Evolutionary conservation across 257 asterid species (phyloP).

Genomic region (Scutellaria minor): DNA sequence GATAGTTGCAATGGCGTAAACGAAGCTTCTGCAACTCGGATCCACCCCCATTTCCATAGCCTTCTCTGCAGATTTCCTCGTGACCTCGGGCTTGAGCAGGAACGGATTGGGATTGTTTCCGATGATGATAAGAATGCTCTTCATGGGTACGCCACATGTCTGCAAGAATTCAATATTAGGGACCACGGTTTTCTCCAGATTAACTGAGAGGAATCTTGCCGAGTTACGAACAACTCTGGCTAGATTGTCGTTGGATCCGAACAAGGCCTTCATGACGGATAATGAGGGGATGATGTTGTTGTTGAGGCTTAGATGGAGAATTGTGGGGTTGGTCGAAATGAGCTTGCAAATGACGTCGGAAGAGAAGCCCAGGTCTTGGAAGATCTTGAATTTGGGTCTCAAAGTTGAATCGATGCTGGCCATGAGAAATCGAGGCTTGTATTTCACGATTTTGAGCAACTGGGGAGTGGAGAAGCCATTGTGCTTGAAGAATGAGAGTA

Average conservation of each 20-base stretch:
- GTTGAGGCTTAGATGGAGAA: neutral
- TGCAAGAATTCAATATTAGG: neutral
- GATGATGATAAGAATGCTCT: neutral
- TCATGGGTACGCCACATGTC: neutral
- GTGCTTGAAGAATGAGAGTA: conserved; percentile 10
- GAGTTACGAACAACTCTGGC: neutral
- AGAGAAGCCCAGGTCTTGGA: conserved; percentile 2
- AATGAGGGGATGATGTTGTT: neutral
- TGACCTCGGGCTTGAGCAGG: neutral
- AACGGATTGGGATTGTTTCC: neutral
- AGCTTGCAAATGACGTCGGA: neutral
- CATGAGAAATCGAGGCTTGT: neutral
- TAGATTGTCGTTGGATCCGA: neutral
- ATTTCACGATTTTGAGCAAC: neutral
- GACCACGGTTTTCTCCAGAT: neutral
- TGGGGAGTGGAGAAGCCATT: conserved; percentile 11
- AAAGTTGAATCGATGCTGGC: neutral
- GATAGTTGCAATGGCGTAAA: neutral
- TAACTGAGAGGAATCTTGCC: neutral
- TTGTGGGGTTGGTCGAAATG: neutral
- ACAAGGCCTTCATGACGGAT: neutral
- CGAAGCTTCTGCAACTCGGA: neutral
- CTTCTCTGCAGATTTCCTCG: neutral
- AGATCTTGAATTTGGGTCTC: neutral
- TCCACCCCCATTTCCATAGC: neutral